Conservation (phyloP, 139 green algal species). For the Closterium sp. region DNA sequence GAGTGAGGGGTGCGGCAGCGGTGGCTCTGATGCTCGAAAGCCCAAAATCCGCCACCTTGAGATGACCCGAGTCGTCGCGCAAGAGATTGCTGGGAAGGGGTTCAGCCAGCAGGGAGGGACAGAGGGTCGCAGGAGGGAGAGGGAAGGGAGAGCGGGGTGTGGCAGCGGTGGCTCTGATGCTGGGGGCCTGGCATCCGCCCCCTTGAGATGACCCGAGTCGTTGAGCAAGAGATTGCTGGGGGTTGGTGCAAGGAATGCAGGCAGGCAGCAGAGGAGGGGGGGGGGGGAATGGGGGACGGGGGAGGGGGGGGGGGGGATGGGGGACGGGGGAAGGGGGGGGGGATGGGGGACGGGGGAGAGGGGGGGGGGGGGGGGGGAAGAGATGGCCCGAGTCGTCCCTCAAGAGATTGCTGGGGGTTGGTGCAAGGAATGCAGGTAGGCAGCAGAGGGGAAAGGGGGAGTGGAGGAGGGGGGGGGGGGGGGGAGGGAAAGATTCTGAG, state of each 20-base stretch:
- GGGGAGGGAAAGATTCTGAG: neutral
- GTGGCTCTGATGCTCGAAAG: slow-evolving; percentile 11
- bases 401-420: slow-evolving; percentile 47
- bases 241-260: neutral
- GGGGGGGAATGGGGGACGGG: neutral
- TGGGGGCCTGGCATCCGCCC: slow-evolving; percentile 56
- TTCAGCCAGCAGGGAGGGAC: neutral
- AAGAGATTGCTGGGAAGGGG: slow-evolving; percentile 51
- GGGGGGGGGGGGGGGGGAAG: neutral
- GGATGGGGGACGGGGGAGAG: too few relatives aligned
- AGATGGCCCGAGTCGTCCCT: slow-evolving; percentile 26
- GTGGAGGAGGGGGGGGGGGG: too few relatives aligned
- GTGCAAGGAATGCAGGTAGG: too few relatives aligned
- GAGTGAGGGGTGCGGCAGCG: neutral
- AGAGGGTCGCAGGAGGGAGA: neutral
- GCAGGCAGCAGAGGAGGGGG: too few relatives aligned
- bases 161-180: too few relatives aligned
- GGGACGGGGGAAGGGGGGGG: neutral
- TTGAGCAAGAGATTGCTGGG: slow-evolving; percentile 52
- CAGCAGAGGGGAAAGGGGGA: too few relatives aligned
- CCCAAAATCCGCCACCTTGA: slow-evolving; percentile 62
- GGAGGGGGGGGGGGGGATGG: too few relatives aligned
- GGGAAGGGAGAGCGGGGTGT: too few relatives aligned
- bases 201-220: slow-evolving; percentile 47
- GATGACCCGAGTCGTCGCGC: slow-evolving; percentile 18